Conservation (phyloP, 2,329 filamentous ascomycete genomes). For the Neoarthrinium moseri region DNA sequence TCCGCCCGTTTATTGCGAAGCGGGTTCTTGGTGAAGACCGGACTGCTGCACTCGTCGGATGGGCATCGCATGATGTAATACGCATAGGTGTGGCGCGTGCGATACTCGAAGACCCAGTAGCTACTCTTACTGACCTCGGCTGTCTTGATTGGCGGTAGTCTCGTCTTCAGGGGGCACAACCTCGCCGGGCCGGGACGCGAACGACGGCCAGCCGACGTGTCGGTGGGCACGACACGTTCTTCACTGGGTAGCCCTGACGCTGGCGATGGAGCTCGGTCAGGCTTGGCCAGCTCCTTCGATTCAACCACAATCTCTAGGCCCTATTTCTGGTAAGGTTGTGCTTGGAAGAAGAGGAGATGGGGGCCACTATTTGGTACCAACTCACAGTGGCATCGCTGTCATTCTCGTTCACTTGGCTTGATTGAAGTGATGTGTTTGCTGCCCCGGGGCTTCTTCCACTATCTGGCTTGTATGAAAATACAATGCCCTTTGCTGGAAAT, state of each 20-base stretch:
- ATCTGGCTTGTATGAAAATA: constrained; percentile 2
- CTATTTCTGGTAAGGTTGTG: not conserved
- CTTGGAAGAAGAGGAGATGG: not conserved
- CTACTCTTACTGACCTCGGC: constrained; percentile 4
- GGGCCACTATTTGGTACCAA: not conserved
- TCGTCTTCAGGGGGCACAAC: constrained; percentile 1
- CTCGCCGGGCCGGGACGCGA: not conserved
- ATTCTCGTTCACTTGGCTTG: not conserved
- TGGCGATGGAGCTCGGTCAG: not conserved
- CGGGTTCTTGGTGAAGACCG: constrained; percentile 12
- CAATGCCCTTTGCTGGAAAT: not conserved
- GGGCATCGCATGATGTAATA: constrained; percentile 11
- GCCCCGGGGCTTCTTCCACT: not conserved
- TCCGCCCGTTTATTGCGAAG: constrained; percentile 3
- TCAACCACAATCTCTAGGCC: not conserved
- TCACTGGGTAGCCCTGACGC: not conserved
- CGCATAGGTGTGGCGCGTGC: not conserved
- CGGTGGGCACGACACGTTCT: not conserved
- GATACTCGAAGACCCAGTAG: constrained; percentile 13
- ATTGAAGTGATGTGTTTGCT: not conserved
- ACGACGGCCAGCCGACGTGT: not conserved
- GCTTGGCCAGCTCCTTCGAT: not conserved
- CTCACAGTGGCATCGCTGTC: not conserved
- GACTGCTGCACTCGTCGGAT: constrained; percentile 6
- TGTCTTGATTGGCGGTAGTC: constrained; percentile 1